These are phyloP conservation scores for Fusarium sp. DNA, from an alignment of 2,329 filamentous ascomycete species.

Conservation along the genomic window DNA sequence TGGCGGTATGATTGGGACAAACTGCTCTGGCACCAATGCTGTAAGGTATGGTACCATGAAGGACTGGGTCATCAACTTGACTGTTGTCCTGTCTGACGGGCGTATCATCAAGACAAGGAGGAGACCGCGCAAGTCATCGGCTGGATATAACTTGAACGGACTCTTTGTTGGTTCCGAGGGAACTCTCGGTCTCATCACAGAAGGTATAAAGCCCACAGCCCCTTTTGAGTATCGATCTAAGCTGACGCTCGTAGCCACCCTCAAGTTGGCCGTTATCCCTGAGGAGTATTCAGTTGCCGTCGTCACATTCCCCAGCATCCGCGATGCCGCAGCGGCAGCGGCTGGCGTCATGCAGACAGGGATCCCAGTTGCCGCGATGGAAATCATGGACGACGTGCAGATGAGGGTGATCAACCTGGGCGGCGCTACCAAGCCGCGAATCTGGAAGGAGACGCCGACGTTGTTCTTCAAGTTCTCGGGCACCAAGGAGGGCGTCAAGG, in stretches of 20 bases:
- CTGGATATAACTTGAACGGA: slow-evolving; percentile 82
- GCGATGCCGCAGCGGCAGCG: slow-evolving; percentile 76
- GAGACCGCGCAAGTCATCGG: slow-evolving; percentile 80
- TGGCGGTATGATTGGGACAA: slow-evolving; percentile 83
- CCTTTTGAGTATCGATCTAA: not conserved
- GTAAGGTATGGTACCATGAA: slow-evolving; percentile 87
- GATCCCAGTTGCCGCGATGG: slow-evolving; percentile 77
- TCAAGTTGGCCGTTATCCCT: slow-evolving; percentile 80
- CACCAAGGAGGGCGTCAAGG: slow-evolving; percentile 76
- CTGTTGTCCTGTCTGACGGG: slow-evolving; percentile 80
- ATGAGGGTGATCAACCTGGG: slow-evolving; percentile 83
- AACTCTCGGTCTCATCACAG: slow-evolving; percentile 80
- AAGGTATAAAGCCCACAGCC: slow-evolving; percentile 54
- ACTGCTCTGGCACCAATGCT: slow-evolving; percentile 79
- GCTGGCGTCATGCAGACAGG: slow-evolving; percentile 78
- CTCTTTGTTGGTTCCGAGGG: slow-evolving; percentile 84
- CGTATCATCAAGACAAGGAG: slow-evolving; percentile 79
- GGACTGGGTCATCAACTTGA: slow-evolving; percentile 85
- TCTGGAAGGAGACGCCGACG: slow-evolving; percentile 78
- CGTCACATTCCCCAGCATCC: slow-evolving; percentile 78
- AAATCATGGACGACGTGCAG: slow-evolving; percentile 88
- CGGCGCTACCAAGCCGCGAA: slow-evolving; percentile 70
- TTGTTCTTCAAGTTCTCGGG: slow-evolving; percentile 89
- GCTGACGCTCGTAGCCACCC: slow-evolving; percentile 61
- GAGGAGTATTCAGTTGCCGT: slow-evolving; percentile 80